phyloP scores from a whole-genome alignment of 257 asterid genomes.

The Leonotis leonurus region DNA sequence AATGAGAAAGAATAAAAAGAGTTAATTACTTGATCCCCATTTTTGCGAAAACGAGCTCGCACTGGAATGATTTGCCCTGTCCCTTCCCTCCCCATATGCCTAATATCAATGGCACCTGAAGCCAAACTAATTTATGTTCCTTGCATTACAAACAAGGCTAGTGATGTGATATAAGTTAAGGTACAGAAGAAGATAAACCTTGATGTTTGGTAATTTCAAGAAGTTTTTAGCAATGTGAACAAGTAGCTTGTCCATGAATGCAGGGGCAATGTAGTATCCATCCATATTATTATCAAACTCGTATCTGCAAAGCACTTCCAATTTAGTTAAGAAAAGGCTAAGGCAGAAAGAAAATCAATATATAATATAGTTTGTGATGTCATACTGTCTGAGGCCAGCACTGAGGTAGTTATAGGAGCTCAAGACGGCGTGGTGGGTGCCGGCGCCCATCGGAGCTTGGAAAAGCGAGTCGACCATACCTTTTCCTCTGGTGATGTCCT shows the following conservation, averaged over 20 bases:
- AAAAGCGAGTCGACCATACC: slow-evolving; percentile 47
- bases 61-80: slow-evolving; percentile 60
- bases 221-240: slow-evolving; percentile 43
- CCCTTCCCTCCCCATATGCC: slow-evolving; percentile 65
- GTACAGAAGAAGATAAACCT: slow-evolving; percentile 17
- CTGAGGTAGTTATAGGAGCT: slow-evolving; percentile 42
- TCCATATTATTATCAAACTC: slow-evolving; percentile 32
- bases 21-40: slow-evolving; percentile 44
- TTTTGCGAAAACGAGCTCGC: slow-evolving; percentile 51
- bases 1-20: too few relatives aligned
- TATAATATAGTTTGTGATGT: background rate
- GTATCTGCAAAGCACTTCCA: slow-evolving; percentile 16
- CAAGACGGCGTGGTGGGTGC: slow-evolving; percentile 42
- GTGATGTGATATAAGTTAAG: too few relatives aligned
- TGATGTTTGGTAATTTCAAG: slow-evolving; percentile 40
- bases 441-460: slow-evolving; percentile 44
- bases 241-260: slow-evolving; percentile 43
- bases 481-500: slow-evolving; percentile 50
- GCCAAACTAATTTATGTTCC: background rate
- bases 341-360: too few relatives aligned
- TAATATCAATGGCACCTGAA: slow-evolving; percentile 42
- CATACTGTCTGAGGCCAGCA: slow-evolving; percentile 36
- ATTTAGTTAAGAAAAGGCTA: too few relatives aligned
- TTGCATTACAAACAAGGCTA: background rate
- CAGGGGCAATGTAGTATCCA: slow-evolving; percentile 51